Base-by-base conservation (phyloP, 345 rosid species). In the Brassica cretica region DNA sequence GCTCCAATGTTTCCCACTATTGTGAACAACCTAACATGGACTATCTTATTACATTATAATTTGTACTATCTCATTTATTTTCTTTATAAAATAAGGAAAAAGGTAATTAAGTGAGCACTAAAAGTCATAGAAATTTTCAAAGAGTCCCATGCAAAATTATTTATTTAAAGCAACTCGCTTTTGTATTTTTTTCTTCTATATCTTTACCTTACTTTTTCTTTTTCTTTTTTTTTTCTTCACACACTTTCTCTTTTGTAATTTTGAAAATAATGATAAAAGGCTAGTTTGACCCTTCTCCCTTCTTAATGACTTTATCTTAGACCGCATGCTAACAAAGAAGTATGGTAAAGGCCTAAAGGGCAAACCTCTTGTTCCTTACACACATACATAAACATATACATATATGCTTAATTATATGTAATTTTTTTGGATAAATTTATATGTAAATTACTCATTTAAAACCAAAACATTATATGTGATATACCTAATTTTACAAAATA, bases 261-360 rank as follows among this genome's bases (percentile, higher is more conserved):
- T 70, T 69, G 56, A 69, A 35, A 66, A 62, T 35, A 53, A 77
- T 76, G 77, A 55, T 66, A 62, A 68, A 79, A 80, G 78, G 85
- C 74, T 81, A 82, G 60, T 84, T 89, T 85, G 84, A 82, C 83
- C 77, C 80, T 78, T 71, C 68, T 63, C 81, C 81, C 82, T 74
- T 69, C 79, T 70, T 80, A 78, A 81, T 66, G 80, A 33, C 76
- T 73, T 81, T 84, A 82, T 72, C 81, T 70, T 64, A 71, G 68
- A 80, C 77, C 72, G 83, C 80, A 74, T 83, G 84, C 78, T 75
- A 76, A 83, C 81, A 76, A 65, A 80, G 70, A 24, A 68, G 37
- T 62, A 74, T 73, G 76, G 79, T 68, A 69, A 73, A 51, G 56
- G 56, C 19, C 56, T 70, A 72, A 72, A 61, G 46, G 68, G 32